Percentiles rank a stretch among this genome's conserved stretches.
phyloP scores from a whole-genome alignment of 75 land plant species.

The Picea sitchensis region DNA sequence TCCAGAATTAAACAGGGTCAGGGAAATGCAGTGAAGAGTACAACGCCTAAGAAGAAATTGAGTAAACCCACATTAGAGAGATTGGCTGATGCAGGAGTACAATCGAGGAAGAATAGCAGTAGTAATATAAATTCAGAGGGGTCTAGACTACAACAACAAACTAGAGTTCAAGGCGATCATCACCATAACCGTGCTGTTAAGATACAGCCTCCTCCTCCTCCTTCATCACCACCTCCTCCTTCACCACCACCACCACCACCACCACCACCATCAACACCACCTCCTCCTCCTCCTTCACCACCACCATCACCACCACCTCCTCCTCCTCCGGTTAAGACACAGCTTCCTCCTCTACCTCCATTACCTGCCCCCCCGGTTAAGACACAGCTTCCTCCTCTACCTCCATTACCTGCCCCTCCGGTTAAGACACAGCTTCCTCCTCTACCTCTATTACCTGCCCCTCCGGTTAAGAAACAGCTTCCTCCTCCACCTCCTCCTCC shows the following conservation, averaged over 20 bases:
- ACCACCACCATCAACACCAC: no score
- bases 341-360: neutral
- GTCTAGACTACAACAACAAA: neutral
- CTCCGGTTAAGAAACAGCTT: neutral
- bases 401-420: neutral
- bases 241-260: neutral
- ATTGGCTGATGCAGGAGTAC: neutral
- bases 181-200: no score
- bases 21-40: neutral
- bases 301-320: neutral
- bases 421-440: neutral
- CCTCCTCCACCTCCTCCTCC: neutral
- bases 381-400: neutral
- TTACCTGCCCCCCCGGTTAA: no score
- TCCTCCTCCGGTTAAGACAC: neutral
- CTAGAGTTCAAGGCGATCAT: no score
- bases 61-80: neutral
- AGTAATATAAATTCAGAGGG: neutral
- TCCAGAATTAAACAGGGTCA: neutral
- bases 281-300: neutral
- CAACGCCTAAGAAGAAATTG: neutral
- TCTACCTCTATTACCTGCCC: neutral
- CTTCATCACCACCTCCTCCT: neutral
- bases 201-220: no score
- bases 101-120: neutral